Evolutionary conservation across 805 yeast species (phyloP), one percentile per base, ranked within the genome.

Genomic region (Candida nitratophila): DNA sequence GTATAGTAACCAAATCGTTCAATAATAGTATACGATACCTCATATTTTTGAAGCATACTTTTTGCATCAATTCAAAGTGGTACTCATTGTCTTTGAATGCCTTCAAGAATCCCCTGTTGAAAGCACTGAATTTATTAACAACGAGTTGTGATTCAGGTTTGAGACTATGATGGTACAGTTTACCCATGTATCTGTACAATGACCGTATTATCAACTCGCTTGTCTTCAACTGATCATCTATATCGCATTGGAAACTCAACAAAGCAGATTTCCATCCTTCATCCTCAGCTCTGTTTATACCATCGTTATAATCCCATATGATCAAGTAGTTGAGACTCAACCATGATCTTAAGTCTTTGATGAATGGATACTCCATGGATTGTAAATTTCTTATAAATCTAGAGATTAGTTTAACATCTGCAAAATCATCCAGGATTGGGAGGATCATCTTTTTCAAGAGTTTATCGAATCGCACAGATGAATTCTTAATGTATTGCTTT

Each of bases 1-100:
- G 49, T 39, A 47, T 42, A 34, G 53, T 39, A 10, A 56, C 39
- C 11, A 56, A 30, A 42, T 49, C 45, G 36, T 54, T 55, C n/a
- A 57, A 37, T 21, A 54, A 37, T 22, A 50, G 40, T 24, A 57
- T 30, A 14, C 60, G 52, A 11, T 37, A 37, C 21, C 50, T 45
- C 1, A 44, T 33, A 10, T 32, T 41, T 12, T 46, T 44, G 30
- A 50, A 51, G 17, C 24, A 17, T 16, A 12, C 19, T 20, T 24
- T 24, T 24, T 6, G 10, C 27, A 7, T 24, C 27, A 24, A 7
- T 10, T 24, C 27, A 24, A 7, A 10, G 6, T 6, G 10, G 10
- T 24, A 24, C 27, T 24, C 27, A 24, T 24, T 21, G 15, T 36
- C 39, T n/a, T 36, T 8, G 21, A 38, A 34, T 20, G 45, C 35